Evolutionary conservation across 2,329 filamentous ascomycete species (phyloP).

Genomic region (Trichoderma lentiforme): DNA sequence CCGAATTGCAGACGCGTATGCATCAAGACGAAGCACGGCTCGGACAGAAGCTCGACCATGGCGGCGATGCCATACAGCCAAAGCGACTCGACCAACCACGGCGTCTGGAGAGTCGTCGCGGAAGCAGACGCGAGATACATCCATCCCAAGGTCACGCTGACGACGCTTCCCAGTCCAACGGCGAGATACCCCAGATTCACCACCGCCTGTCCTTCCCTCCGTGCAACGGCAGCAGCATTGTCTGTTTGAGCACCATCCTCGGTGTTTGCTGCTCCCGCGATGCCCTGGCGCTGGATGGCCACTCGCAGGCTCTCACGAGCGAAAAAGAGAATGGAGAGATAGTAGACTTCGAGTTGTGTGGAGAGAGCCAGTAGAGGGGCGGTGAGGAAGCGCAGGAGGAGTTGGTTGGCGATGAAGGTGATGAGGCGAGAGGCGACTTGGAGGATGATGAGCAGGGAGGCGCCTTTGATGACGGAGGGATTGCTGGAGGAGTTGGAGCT

Average conservation of each 20-base stretch:
- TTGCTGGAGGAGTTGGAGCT: constrained; percentile 21
- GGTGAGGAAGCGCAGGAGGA: constrained; percentile 83
- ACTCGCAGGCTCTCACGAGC: constrained; percentile 86
- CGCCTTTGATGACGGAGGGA: constrained; percentile 59
- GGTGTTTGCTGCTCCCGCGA: constrained; percentile 15
- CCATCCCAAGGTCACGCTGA: constrained; percentile 62
- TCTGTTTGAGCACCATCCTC: constrained; percentile 19
- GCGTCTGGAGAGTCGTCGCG: constrained; percentile 50
- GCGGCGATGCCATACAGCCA: constrained; percentile 55
- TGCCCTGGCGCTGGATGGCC: constrained; percentile 77
- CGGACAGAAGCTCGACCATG: constrained; percentile 73
- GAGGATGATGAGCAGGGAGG: constrained; percentile 80
- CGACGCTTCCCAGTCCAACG: constrained; percentile 62
- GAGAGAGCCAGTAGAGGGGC: constrained; percentile 81
- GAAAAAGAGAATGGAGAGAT: constrained; percentile 91
- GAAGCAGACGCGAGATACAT: constrained; percentile 60
- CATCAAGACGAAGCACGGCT: constrained; percentile 85
- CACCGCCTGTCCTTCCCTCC: constrained; percentile 63
- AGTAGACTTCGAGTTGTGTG: constrained; percentile 88
- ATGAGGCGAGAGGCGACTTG: constrained; percentile 83
- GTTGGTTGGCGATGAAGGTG: constrained; percentile 89
- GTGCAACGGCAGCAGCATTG: constrained; percentile 15
- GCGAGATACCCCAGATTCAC: constrained; percentile 87
- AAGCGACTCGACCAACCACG: constrained; percentile 58
- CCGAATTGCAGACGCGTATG: constrained; percentile 79